phyloP scores from a whole-genome alignment of 2,329 filamentous ascomycete species.

The Ophiostoma perfectum region DNA sequence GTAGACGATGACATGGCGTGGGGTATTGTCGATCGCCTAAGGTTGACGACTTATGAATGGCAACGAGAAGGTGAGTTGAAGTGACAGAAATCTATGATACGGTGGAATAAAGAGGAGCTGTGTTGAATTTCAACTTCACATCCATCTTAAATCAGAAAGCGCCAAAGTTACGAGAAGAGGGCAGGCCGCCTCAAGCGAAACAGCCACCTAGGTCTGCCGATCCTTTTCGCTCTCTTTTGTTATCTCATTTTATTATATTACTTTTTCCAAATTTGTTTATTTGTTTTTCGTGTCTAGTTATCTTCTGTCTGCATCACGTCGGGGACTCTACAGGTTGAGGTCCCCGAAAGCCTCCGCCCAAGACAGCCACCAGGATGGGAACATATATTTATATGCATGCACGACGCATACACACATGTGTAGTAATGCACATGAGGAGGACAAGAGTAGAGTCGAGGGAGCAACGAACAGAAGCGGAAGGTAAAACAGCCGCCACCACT shows the following conservation, averaged over 20 bases:
- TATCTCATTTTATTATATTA: neutral
- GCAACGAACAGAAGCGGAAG: neutral
- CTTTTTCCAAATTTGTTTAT: neutral
- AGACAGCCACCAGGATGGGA: neutral
- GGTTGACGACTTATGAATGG: neutral
- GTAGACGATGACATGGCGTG: neutral
- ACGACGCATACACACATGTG: constrained; percentile 4
- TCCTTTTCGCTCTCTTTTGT: neutral
- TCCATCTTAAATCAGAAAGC: neutral
- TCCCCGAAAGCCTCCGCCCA: neutral
- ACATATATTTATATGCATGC: constrained; percentile 4
- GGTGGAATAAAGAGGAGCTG: neutral
- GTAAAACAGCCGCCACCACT: neutral
- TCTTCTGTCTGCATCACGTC: neutral
- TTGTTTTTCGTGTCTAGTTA: neutral
- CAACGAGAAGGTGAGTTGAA: neutral
- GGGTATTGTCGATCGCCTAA: neutral
- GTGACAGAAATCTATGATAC: neutral
- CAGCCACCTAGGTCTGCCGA: neutral
- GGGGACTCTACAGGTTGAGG: neutral
- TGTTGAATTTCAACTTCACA: neutral
- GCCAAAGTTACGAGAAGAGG: neutral
- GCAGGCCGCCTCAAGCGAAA: neutral
- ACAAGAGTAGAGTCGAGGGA: neutral
- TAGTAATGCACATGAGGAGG: neutral